Evolutionary conservation across 139 green algal genomes (phyloP).

Genomic region (Pleodorina starrii): DNA sequence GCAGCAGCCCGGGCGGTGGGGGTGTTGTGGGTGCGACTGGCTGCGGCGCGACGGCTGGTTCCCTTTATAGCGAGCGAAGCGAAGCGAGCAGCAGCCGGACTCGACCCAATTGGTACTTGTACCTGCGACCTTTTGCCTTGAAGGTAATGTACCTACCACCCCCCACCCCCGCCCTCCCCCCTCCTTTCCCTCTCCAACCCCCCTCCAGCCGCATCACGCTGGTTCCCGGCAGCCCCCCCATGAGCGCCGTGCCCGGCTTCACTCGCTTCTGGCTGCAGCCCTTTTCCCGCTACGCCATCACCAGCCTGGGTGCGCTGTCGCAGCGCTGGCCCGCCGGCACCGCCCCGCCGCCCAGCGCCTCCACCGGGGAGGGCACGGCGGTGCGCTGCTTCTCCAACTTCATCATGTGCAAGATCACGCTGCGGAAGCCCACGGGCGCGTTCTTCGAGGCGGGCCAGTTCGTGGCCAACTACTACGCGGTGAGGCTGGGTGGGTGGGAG

Average conservation of each 20-base stretch:
- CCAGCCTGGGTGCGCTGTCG: conserved; percentile 15
- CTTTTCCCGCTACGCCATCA: conserved; percentile 17
- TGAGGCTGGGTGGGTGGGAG: background rate
- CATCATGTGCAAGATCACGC: conserved; percentile 48
- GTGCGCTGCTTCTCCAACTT: conserved; percentile 25
- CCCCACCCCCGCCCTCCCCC: background rate
- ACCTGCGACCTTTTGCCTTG: too few species aligned
- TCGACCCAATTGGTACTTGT: too few species aligned
- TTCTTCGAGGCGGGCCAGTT: conserved; percentile 44
- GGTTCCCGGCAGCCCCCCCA: conserved; percentile 17
- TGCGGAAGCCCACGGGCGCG: conserved; percentile 36
- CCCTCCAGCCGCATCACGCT: conserved; percentile 31
- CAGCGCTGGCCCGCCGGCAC: background rate
- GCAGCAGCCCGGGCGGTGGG: too few species aligned
- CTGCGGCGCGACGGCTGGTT: too few species aligned
- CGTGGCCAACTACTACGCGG: conserved; percentile 35
- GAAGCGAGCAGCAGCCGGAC: too few species aligned
- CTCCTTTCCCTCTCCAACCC: background rate
- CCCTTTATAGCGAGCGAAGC: too few species aligned
- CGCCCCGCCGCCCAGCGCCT: background rate
- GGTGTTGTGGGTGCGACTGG: too few species aligned
- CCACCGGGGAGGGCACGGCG: conserved; percentile 25
- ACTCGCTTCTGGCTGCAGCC: conserved; percentile 44
- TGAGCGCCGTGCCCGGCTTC: conserved; percentile 25
- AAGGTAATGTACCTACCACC: too few species aligned